Percentiles rank a stretch among this genome's conserved stretches.
phyloP scores from a whole-genome alignment of 1,284 basidiomycete genomes.

The Sutorius eximius region DNA sequence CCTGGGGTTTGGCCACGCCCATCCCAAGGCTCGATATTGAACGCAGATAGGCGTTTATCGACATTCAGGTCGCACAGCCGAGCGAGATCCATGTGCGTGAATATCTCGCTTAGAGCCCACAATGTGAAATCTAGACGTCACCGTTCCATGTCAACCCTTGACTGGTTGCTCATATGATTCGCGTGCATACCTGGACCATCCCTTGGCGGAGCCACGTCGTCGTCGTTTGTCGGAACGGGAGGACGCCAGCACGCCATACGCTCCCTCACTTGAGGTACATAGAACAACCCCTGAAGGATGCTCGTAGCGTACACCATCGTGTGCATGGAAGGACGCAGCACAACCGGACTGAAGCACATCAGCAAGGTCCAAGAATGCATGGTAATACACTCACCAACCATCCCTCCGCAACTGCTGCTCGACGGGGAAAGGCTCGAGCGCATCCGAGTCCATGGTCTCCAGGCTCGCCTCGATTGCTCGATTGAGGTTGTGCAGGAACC shows the following conservation, averaged over 20 bases:
- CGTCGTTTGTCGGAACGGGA: slow-evolving; percentile 23
- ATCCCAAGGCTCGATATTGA: slow-evolving; percentile 38
- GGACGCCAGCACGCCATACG: slow-evolving; percentile 50
- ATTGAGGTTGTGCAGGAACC: slow-evolving; percentile 58
- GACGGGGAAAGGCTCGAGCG: slow-evolving; percentile 43
- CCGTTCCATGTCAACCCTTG: neutral
- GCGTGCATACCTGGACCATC: slow-evolving; percentile 37
- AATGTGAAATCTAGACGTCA: slow-evolving; percentile 41
- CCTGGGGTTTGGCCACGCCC: slow-evolving; percentile 37
- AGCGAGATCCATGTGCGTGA: slow-evolving; percentile 60
- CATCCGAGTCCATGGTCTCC: slow-evolving; percentile 34
- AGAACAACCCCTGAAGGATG: slow-evolving; percentile 62
- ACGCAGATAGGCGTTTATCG: slow-evolving; percentile 38
- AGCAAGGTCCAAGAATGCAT: neutral
- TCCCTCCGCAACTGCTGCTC: slow-evolving; percentile 56
- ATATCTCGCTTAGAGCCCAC: slow-evolving; percentile 60
- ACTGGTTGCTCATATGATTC: neutral
- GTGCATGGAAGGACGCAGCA: slow-evolving; percentile 56
- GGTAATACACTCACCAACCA: slow-evolving; percentile 50
- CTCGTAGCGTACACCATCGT: slow-evolving; percentile 57
- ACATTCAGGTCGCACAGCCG: slow-evolving; percentile 43
- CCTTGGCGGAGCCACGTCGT: slow-evolving; percentile 26
- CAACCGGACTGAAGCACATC: slow-evolving; percentile 52
- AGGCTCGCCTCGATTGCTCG: slow-evolving; percentile 69
- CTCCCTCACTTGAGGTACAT: slow-evolving; percentile 64